Percentiles rank a stretch among this genome's conserved stretches.
phyloP scores from a whole-genome alignment of 2,329 filamentous ascomycete genomes.

The Aspergillus fumigatus region DNA sequence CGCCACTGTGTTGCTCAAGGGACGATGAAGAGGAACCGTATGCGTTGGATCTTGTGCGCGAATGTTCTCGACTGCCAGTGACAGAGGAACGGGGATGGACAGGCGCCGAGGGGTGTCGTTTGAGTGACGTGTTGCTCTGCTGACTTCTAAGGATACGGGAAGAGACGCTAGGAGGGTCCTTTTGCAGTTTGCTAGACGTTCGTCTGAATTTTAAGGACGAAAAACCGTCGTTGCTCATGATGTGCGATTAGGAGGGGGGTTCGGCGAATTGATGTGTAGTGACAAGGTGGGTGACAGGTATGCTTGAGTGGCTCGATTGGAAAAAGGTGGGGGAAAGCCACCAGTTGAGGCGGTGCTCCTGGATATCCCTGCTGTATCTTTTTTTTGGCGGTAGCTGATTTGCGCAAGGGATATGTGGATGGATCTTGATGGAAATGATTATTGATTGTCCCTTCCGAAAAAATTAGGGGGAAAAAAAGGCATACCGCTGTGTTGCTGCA shows the following conservation, averaged over 20 bases:
- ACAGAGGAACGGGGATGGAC: constrained; percentile 41
- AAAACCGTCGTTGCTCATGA: constrained; percentile 35
- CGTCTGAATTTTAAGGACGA: constrained; percentile 38
- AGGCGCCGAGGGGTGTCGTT: constrained; percentile 45
- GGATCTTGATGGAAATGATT: constrained; percentile 3
- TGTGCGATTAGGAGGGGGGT: constrained; percentile 15
- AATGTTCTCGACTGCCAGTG: constrained; percentile 37
- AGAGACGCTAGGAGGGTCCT: constrained; percentile 41
- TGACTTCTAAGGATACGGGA: constrained; percentile 40
- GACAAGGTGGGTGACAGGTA: not conserved
- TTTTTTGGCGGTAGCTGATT: constrained; percentile 4
- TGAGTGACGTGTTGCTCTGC: constrained; percentile 41
- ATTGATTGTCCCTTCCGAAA: constrained; percentile 10
- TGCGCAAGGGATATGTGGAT: constrained; percentile 7
- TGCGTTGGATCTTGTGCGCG: constrained; percentile 43
- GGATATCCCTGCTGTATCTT: constrained; percentile 13
- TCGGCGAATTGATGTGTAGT: not conserved
- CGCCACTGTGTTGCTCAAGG: constrained; percentile 40
- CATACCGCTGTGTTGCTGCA: constrained; percentile 3
- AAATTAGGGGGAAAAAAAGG: constrained; percentile 3
- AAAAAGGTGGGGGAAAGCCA: constrained; percentile 17
- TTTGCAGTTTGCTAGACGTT: constrained; percentile 41
- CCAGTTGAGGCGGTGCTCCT: constrained; percentile 22
- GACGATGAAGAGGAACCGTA: constrained; percentile 47
- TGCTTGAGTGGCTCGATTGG: constrained; percentile 14